Base-by-base conservation (phyloP, 495 filamentous ascomycete species). In the Aspergillus indologenus region DNA sequence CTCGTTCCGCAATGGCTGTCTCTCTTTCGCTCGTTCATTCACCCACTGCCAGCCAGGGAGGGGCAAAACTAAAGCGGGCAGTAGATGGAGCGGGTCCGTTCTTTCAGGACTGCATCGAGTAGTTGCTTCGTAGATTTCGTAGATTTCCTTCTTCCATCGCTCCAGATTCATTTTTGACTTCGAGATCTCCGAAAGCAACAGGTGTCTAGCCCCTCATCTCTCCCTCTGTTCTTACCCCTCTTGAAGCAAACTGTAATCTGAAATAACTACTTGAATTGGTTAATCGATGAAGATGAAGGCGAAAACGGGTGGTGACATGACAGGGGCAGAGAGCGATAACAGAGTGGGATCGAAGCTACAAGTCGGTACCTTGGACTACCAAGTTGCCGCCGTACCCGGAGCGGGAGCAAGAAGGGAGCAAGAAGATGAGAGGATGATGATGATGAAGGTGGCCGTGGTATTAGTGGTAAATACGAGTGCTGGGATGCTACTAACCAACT, bases 351-450 rank as follows among this genome's bases (percentile, higher is more conserved):
- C 45, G 19, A 47, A 47, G 45, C 45, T 47, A 20, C 45, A 23
- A 47, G 18, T 47, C 19, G 18, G 45, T 21, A 47, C 45, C 45
- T 21, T 47, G 45, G 22, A 34, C 31, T 54, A 53, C 22, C 21
- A 31, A 20, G 45, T 61, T 61, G 61, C 61, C 61, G 61, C 61
- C 61, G 54, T 58, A 64, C 61, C 61, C 61, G 61, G 55, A 54
- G 34, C 34, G 34, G 34, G 34, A 40, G 34, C 34, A 40, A 44
- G 23, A 60, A 45, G 48, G 45, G n/a, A n/a, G n/a, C 31, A 21
- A n/a, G 45, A 21, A 26, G 52, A 43, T 60, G 47, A 58, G 57
- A 56, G 29, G 29, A 54, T 54, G 51, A 42, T 44, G 31, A 40
- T 54, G 31, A 31, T 34, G 34, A 26, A 9, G 31, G 49, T 40